Conservation (phyloP, 257 asterid genomes). For the Nicotiana benthamiana region DNA sequence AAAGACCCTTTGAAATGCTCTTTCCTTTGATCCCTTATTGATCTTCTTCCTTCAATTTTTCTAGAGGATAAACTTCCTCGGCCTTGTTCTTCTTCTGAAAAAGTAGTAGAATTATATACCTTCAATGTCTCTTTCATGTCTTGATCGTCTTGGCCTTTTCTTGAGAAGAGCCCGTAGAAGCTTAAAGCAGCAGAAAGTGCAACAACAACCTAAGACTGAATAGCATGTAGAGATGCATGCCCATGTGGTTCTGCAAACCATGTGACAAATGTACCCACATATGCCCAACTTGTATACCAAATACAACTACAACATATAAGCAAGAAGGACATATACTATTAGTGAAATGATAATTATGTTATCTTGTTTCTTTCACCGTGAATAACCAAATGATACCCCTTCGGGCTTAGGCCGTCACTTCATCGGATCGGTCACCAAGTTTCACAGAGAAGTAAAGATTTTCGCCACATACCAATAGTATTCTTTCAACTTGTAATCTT, state of each 20-base stretch:
- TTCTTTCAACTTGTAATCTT: not conserved
- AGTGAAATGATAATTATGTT: too few relatives aligned
- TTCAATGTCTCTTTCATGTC: slow-evolving; percentile 33
- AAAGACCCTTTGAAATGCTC: slow-evolving; percentile 49
- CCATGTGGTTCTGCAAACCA: slow-evolving; percentile 36
- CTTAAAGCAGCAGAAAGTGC: slow-evolving; percentile 44
- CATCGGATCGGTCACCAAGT: not conserved
- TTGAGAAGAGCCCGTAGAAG: slow-evolving; percentile 12
- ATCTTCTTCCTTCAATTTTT: slow-evolving; percentile 7
- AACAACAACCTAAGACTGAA: slow-evolving; percentile 38
- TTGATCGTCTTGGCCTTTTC: slow-evolving; percentile 20
- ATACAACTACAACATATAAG: slow-evolving; percentile 43
- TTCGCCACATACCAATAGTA: not conserved
- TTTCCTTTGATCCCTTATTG: slow-evolving; percentile 24
- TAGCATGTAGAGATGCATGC: slow-evolving; percentile 43
- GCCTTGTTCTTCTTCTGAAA: slow-evolving; percentile 22
- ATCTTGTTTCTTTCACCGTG: not conserved
- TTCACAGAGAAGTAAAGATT: not conserved
- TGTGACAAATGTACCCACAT: slow-evolving; percentile 53
- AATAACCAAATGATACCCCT: not conserved
- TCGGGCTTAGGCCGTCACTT: too few relatives aligned
- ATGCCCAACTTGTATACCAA: slow-evolving; percentile 63
- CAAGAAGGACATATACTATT: not conserved
- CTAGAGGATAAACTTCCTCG: slow-evolving; percentile 15
- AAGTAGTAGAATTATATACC: slow-evolving; percentile 5